A percentile compares a stretch with the other conserved stretches of the same genome.
Conservation (phyloP, 208 protist genomes). For the Acanthamoeba triangularis region DNA sequence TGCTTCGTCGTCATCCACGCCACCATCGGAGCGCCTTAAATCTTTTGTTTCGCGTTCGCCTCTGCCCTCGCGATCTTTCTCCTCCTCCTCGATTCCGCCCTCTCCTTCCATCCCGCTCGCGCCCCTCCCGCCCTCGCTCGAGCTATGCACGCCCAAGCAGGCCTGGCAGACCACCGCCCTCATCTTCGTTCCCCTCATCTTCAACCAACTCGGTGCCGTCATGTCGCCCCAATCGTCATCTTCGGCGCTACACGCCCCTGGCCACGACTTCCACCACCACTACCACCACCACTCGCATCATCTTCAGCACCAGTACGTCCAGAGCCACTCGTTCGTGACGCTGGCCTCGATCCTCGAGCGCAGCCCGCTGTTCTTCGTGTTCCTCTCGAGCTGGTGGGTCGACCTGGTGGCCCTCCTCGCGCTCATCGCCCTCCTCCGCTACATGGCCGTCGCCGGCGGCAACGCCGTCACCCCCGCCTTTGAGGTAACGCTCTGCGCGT, state of each 20-base stretch:
- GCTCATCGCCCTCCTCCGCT: not conserved
- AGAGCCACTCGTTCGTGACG: constrained; percentile 24
- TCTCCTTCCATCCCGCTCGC: not conserved
- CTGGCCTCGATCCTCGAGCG: constrained; percentile 23
- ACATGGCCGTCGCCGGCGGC: not conserved
- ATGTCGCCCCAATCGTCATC: not conserved
- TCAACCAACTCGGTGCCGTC: constrained; percentile 34
- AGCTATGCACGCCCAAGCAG: constrained; percentile 19
- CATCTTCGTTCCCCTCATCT: constrained; percentile 28
- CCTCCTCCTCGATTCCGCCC: not conserved
- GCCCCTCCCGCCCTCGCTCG: not conserved
- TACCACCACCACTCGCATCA: not conserved
- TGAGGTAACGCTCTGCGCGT: not conserved
- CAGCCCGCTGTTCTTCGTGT: constrained; percentile 3
- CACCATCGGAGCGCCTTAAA: no score
- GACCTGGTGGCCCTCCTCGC: not conserved
- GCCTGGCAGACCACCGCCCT: constrained; percentile 28
- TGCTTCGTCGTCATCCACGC: no score
- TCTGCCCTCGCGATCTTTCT: not conserved
- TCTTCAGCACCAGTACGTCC: not conserved
- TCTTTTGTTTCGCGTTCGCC: not conserved
- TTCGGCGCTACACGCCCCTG: no score
- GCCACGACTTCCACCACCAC: not conserved
- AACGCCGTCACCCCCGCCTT: not conserved
- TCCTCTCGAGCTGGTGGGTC: constrained; percentile 49